Conservation (phyloP, 2,329 filamentous ascomycete genomes). For the Colletotrichum viniferum region DNA sequence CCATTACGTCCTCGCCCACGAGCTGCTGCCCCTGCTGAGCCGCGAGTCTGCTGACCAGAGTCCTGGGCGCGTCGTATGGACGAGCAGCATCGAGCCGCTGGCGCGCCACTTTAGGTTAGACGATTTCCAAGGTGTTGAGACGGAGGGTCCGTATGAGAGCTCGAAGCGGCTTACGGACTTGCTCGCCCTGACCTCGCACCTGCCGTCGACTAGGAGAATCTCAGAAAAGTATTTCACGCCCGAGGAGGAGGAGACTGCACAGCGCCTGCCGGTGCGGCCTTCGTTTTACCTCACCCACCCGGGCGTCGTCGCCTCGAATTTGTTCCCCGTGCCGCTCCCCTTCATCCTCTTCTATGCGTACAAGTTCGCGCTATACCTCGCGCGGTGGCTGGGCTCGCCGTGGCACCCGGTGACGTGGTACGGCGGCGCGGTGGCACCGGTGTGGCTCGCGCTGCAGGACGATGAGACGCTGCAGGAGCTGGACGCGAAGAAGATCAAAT, state of each 20-base stretch:
- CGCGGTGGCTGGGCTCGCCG: conserved; percentile 79
- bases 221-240: conserved; percentile 60
- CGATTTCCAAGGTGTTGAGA: conserved; percentile 78
- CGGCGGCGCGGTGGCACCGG: conserved; percentile 74
- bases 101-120: conserved; percentile 58
- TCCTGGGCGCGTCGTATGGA: conserved; percentile 80
- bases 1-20: conserved; percentile 88
- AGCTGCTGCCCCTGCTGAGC: conserved; percentile 75
- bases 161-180: conserved; percentile 88
- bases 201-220: conserved; percentile 66
- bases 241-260: conserved; percentile 25
- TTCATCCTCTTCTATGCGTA: conserved; percentile 74
- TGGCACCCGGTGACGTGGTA: conserved; percentile 87
- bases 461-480: conserved; percentile 64
- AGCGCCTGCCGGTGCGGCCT: conserved; percentile 45
- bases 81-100: conserved; percentile 78
- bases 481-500: conserved; percentile 69
- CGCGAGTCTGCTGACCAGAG: conserved; percentile 43
- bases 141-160: conserved; percentile 76
- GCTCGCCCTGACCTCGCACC: conserved; percentile 72
- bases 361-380: conserved; percentile 69
- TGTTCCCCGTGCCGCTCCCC: conserved; percentile 75
- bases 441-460: conserved; percentile 77
- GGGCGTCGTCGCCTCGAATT: conserved; percentile 81
- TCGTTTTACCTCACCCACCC: conserved; percentile 83